A percentile compares a stretch with the other conserved stretches of the same genome.
These are phyloP conservation scores for Sugiyamaella paludigena DNA, from an alignment of 1,139 yeast species.

Conservation along the genomic window DNA sequence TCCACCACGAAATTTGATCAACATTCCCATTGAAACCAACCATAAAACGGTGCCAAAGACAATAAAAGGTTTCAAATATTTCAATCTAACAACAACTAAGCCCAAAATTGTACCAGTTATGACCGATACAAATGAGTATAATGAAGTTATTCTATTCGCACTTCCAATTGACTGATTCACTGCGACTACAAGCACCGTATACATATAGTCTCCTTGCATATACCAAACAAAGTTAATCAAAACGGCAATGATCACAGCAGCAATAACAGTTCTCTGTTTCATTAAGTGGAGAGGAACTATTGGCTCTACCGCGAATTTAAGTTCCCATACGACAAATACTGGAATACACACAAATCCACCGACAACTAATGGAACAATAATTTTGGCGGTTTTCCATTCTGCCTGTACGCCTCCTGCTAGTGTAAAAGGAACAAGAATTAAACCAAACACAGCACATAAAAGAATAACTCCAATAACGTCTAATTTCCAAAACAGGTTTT, in stretches of 20 bases:
- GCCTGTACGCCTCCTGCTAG: slow-evolving; percentile 56
- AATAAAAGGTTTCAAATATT: slow-evolving; percentile 60
- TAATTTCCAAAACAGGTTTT: slow-evolving; percentile 46
- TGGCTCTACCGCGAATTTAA: slow-evolving; percentile 51
- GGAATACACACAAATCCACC: slow-evolving; percentile 62
- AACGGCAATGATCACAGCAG: slow-evolving; percentile 55
- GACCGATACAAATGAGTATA: slow-evolving; percentile 64
- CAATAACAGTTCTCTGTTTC: slow-evolving; percentile 67
- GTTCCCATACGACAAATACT: slow-evolving; percentile 54
- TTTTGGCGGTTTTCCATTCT: slow-evolving; percentile 55
- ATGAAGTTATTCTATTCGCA: slow-evolving; percentile 63
- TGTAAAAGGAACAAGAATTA: slow-evolving; percentile 50
- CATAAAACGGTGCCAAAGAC: slow-evolving; percentile 55
- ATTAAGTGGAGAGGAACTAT: slow-evolving; percentile 55
- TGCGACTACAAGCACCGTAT: slow-evolving; percentile 61
- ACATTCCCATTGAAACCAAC: slow-evolving; percentile 58
- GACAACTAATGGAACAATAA: slow-evolving; percentile 63
- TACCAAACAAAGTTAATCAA: slow-evolving; percentile 58
- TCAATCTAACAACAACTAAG: slow-evolving; percentile 47
- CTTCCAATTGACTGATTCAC: slow-evolving; percentile 56
- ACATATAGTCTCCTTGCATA: slow-evolving; percentile 68
- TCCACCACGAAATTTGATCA: slow-evolving; percentile 57
- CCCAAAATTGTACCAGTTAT: slow-evolving; percentile 62
- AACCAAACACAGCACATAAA: slow-evolving; percentile 51
- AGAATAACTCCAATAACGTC: slow-evolving; percentile 56